Evolutionary conservation across 2,329 filamentous ascomycete species (phyloP), one percentile per base, ranked within the genome.

Genomic region (Colletotrichum lupini): DNA sequence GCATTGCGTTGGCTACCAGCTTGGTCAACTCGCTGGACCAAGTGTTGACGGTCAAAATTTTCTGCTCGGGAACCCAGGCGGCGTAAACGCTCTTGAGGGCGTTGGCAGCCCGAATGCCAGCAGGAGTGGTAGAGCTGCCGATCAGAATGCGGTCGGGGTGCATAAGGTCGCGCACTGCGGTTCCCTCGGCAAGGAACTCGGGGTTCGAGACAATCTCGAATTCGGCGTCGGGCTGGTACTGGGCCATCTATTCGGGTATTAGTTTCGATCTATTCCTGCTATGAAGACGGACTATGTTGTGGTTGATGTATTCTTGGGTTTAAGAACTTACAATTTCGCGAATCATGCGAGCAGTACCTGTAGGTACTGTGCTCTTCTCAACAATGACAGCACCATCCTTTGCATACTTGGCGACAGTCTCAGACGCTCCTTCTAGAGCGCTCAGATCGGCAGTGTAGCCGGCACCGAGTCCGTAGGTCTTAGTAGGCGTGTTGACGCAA

Each of bases 131-230:
- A 7, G 88, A 85, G 3, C 90, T 94, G 16, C 94, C 94, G 79
- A 96, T 95, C 55, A 96, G 85, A 16, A 96, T 90, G 30, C 94
- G 90, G 78, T 94, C 92, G 8, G 94, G 93, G 73, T 87, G 83
- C 62, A 94, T 86, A 9, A 96, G 86, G 79, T 95, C 92, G 58
- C 88, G 85, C 74, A 95, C 89, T 4, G 94, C 93, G 4, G 92
- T 94, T 65, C 94, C 94, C 76, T 94, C 93, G 30, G 94, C 92
- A 56, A 96, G 85, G 79, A 95, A 96, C 80, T 96, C 94, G 6
- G 94, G 94, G 82, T 95, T 95, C 58, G 93, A 95, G 30, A 95
- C 87, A 68, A 95, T 90, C 79, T 95, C 92, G 79, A 95, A 95
- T 74, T 88, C 87, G 14, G 91, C 86, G 22, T 88, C 88, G 1